Conservation (phyloP, 345 rosid genomes). For the Triadica sebifera region DNA sequence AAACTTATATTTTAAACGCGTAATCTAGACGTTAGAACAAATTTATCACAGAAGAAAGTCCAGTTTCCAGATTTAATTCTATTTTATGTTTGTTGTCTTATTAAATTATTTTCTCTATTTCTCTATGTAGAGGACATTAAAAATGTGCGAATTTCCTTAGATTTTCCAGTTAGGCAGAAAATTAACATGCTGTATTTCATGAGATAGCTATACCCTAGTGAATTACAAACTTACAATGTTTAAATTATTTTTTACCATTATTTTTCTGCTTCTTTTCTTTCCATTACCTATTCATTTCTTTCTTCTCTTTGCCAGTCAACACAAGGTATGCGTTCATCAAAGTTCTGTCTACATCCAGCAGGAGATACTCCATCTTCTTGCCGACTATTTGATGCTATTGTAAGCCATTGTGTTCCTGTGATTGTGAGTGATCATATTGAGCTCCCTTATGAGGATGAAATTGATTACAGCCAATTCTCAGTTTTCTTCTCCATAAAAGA, state of each 20-base stretch:
- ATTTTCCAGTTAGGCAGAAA: neutral
- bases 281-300: constrained; percentile 18
- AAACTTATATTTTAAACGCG: too few species aligned
- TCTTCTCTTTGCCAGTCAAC: constrained; percentile 49
- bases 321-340: constrained; percentile 81
- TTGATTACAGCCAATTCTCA: constrained; percentile 73
- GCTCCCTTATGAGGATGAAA: constrained; percentile 82
- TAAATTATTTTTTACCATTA: too few species aligned
- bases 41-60: too few species aligned
- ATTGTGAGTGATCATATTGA: constrained; percentile 78
- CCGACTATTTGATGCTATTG: constrained; percentile 82
- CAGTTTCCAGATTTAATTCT: too few species aligned
- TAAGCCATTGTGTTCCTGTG: constrained; percentile 84
- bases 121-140: too few species aligned
- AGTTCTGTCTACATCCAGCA: constrained; percentile 84
- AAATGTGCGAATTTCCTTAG: too few species aligned
- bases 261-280: neutral
- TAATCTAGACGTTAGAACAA: too few species aligned
- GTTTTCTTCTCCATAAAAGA: constrained; percentile 71
- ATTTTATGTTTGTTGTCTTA: neutral
- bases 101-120: neutral
- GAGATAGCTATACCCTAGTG: too few species aligned
- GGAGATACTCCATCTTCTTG: constrained; percentile 97
- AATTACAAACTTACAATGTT: too few species aligned
- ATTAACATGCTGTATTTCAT: neutral